Conservation (phyloP, 208 protist genomes). For the Trypanosoma congolense region DNA sequence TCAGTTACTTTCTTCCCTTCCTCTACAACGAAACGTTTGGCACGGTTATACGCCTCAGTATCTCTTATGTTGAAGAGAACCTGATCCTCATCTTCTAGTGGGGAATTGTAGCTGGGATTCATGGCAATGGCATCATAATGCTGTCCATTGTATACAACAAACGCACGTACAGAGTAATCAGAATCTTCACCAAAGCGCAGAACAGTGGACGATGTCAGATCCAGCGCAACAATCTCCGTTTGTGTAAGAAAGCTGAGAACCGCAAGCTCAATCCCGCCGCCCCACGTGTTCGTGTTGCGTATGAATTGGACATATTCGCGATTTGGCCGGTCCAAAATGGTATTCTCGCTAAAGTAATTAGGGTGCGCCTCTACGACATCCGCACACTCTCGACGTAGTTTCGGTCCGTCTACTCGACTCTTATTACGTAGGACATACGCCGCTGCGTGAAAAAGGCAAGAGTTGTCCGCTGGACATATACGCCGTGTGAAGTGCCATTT, state of each 20-base stretch:
- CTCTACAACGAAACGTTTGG: slow-evolving; percentile 73
- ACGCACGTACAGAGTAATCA: slow-evolving; percentile 73
- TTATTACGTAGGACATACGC: slow-evolving; percentile 89
- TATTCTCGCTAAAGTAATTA: slow-evolving; percentile 62
- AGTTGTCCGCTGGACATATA: slow-evolving; percentile 90
- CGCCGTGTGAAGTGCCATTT: slow-evolving; percentile 82
- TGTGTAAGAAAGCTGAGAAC: slow-evolving; percentile 82
- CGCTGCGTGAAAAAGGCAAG: slow-evolving; percentile 92
- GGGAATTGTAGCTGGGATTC: slow-evolving; percentile 64
- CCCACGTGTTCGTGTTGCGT: slow-evolving; percentile 72
- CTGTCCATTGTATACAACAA: slow-evolving; percentile 91
- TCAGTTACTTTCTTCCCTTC: slow-evolving; percentile 26
- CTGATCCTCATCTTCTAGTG: slow-evolving; percentile 71
- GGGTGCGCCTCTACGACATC: slow-evolving; percentile 63
- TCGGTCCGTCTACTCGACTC: slow-evolving; percentile 57
- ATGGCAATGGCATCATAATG: slow-evolving; percentile 94
- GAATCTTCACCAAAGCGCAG: slow-evolving; percentile 79
- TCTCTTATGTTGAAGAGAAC: slow-evolving; percentile 84
- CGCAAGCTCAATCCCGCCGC: slow-evolving; percentile 89
- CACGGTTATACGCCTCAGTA: slow-evolving; percentile 64
- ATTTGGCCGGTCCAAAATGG: slow-evolving; percentile 57
- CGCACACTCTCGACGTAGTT: slow-evolving; percentile 80
- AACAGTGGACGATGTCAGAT: slow-evolving; percentile 75
- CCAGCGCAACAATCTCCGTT: slow-evolving; percentile 87
- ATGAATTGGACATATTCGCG: slow-evolving; percentile 76